Evolutionary conservation across 2,329 filamentous ascomycete genomes (phyloP).

Genomic region (Niveomyces coronatus): DNA sequence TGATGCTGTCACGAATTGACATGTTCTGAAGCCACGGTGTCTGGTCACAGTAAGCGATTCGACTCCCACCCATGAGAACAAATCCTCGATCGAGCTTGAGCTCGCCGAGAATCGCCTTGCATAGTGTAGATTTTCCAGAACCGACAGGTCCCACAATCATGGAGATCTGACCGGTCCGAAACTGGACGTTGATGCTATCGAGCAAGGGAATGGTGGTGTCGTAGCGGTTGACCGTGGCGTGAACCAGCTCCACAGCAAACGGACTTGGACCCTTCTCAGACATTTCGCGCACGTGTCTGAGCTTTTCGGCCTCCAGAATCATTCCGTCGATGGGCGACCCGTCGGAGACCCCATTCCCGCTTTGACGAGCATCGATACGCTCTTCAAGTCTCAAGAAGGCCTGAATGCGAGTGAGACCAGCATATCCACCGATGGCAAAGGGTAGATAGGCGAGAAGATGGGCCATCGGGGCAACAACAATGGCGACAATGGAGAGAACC

Average conservation of each 20-base stretch:
- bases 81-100: slow-evolving; percentile 9
- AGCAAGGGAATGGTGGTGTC: background rate
- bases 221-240: slow-evolving; percentile 4
- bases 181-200: slow-evolving; percentile 6
- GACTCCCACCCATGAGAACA: slow-evolving; percentile 10
- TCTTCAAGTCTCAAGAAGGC: slow-evolving; percentile 6
- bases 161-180: slow-evolving; percentile 17
- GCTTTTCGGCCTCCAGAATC: slow-evolving; percentile 2
- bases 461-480: slow-evolving; percentile 5
- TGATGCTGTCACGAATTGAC: slow-evolving; percentile 6
- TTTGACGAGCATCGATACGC: slow-evolving; percentile 3
- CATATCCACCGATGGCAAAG: slow-evolving; percentile 3
- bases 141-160: slow-evolving; percentile 16
- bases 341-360: background rate
- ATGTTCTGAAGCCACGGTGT: slow-evolving; percentile 8
- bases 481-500: slow-evolving; percentile 2
- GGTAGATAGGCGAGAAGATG: slow-evolving; percentile 5
- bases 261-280: slow-evolving; percentile 7
- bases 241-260: slow-evolving; percentile 6
- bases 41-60: slow-evolving; percentile 12
- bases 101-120: slow-evolving; percentile 15
- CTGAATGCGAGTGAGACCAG: slow-evolving; percentile 6
- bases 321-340: slow-evolving; percentile 5
- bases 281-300: background rate
- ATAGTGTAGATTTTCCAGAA: slow-evolving; percentile 14